These are phyloP conservation scores for Globisporangium carolinianum DNA, from an alignment of 352 stramenopile genomes.

Conservation along the genomic window DNA sequence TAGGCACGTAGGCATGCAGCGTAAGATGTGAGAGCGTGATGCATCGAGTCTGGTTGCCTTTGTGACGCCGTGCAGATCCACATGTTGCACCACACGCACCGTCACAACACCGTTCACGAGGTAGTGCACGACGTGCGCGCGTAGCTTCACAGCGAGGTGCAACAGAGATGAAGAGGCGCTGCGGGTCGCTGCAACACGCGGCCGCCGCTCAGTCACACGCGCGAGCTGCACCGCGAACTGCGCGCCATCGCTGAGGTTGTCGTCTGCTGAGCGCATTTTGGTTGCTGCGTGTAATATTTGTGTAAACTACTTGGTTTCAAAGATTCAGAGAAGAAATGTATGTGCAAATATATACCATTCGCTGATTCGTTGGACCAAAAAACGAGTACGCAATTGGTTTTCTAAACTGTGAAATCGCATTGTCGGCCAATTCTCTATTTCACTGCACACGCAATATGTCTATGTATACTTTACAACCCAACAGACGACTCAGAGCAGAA, in stretches of 20 bases:
- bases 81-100: constrained; percentile 14
- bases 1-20: not conserved
- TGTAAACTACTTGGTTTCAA: too few relatives aligned
- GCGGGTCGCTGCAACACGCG: constrained; percentile 19
- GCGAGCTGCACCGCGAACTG: constrained; percentile 23
- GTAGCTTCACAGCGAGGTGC: constrained; percentile 33
- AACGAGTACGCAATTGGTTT: too few relatives aligned
- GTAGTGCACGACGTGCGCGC: constrained; percentile 36
- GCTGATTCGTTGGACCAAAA: too few relatives aligned
- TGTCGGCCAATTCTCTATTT: too few relatives aligned
- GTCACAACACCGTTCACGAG: constrained; percentile 32
- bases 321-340: too few relatives aligned
- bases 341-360: too few relatives aligned
- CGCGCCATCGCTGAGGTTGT: not conserved
- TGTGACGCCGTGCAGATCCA: not conserved
- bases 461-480: too few relatives aligned
- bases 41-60: too few relatives aligned
- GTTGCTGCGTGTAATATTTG: not conserved
- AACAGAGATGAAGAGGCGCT: not conserved
- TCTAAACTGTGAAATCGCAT: too few relatives aligned
- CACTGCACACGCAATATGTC: too few relatives aligned
- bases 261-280: not conserved
- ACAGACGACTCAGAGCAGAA: too few relatives aligned
- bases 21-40: too few relatives aligned
- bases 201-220: constrained; percentile 29